Conservation (phyloP, 2,329 filamentous ascomycete species). For the Exophiala dermatitidis region DNA sequence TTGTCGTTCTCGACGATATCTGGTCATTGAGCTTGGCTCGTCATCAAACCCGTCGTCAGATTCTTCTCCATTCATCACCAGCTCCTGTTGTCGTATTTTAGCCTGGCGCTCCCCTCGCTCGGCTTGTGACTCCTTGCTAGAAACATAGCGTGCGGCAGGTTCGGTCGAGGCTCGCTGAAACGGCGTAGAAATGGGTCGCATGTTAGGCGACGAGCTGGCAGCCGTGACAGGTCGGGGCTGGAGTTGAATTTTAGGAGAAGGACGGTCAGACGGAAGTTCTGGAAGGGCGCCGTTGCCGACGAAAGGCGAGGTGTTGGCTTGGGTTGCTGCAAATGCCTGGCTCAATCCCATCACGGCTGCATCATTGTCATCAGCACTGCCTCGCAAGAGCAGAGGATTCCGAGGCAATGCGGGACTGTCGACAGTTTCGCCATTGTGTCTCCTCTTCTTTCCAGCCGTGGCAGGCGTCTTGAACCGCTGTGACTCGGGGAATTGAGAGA, state of each 20-base stretch:
- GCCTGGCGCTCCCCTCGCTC: slow-evolving; percentile 32
- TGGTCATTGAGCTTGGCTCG: slow-evolving; percentile 4
- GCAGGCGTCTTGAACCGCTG: slow-evolving; percentile 41
- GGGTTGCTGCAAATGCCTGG: slow-evolving; percentile 44
- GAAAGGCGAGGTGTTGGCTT: slow-evolving; percentile 42
- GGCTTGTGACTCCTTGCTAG: slow-evolving; percentile 42
- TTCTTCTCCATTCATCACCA: slow-evolving; percentile 27
- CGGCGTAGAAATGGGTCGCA: slow-evolving; percentile 32
- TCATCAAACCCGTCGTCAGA: slow-evolving; percentile 23
- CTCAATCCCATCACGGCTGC: slow-evolving; percentile 39
- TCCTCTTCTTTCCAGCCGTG: slow-evolving; percentile 34
- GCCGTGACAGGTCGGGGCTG: slow-evolving; percentile 33
- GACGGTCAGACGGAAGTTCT: slow-evolving; percentile 40
- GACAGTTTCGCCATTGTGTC: slow-evolving; percentile 28
- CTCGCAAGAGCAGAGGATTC: slow-evolving; percentile 37
- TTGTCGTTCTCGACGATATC: slow-evolving; percentile 8
- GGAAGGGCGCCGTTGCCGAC: slow-evolving; percentile 30
- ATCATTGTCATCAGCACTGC: slow-evolving; percentile 29
- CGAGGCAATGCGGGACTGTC: slow-evolving; percentile 37
- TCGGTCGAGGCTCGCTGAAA: slow-evolving; percentile 36
- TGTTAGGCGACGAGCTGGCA: slow-evolving; percentile 33
- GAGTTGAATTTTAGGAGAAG: slow-evolving; percentile 44
- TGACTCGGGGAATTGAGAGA: slow-evolving; percentile 41
- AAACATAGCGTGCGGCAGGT: slow-evolving; percentile 39
- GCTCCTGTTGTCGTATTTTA: slow-evolving; percentile 30